These are phyloP conservation scores for Chlorella variabilis DNA, from an alignment of 163 green algal species.

Conservation along the genomic window DNA sequence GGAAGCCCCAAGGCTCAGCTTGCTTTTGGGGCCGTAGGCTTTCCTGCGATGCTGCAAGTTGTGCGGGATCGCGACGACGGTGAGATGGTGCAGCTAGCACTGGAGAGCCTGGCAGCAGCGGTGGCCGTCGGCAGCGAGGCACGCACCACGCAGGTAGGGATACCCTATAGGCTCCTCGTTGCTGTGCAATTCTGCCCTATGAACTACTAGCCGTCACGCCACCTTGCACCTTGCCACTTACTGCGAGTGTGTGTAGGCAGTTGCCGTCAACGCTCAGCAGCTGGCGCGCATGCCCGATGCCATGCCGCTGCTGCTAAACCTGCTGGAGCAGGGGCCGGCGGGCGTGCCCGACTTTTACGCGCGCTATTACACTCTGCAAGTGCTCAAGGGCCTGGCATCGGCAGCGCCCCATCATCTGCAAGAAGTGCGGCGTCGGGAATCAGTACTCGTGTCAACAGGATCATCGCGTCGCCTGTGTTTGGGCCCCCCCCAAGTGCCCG, in stretches of 20 bases:
- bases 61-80: conserved; percentile 80
- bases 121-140: conserved; percentile 3
- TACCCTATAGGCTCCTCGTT: neutral
- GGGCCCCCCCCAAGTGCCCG: too few species aligned
- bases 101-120: conserved; percentile 77
- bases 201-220: too few species aligned
- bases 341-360: conserved; percentile 87
- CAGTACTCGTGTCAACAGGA: too few species aligned
- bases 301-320: conserved; percentile 71
- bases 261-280: conserved; percentile 79
- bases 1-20: conserved; percentile 68
- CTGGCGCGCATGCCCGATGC: conserved; percentile 68
- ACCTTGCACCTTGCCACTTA: too few species aligned
- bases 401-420: conserved; percentile 65
- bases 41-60: conserved; percentile 73
- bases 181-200: too few species aligned
- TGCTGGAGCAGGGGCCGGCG: conserved; percentile 73
- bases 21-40: conserved; percentile 76
- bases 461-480: too few species aligned
- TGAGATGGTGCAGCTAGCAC: conserved; percentile 74
- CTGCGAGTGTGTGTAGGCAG: neutral
- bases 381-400: conserved; percentile 73
- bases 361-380: conserved; percentile 85
- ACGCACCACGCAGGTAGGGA: neutral
- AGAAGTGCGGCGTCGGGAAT: conserved; percentile 48